A percentile compares a stretch with the other conserved stretches of the same genome.
These are phyloP conservation scores for Clavispora phyllophila DNA, from an alignment of 805 yeast species.

Conservation along the genomic window DNA sequence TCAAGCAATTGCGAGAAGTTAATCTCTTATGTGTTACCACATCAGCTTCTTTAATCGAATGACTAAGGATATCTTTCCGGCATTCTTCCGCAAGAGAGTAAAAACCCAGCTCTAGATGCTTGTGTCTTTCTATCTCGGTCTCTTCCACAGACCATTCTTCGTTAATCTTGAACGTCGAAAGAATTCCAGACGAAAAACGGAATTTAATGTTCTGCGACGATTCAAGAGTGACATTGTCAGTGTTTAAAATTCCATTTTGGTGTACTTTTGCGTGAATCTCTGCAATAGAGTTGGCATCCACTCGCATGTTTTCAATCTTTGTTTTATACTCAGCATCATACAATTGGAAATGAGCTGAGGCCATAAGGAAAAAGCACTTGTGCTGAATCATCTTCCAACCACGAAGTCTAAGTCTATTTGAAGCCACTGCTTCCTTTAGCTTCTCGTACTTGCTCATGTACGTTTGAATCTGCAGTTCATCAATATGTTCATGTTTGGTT, in stretches of 20 bases:
- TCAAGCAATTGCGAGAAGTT: conserved; percentile 14
- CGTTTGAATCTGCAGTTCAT: conserved; percentile 3
- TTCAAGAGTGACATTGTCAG: neutral
- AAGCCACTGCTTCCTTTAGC: conserved; percentile 22
- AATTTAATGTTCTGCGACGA: neutral
- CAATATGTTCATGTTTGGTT: neutral
- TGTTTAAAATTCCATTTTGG: neutral
- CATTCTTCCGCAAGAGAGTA: conserved; percentile 59
- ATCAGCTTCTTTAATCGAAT: conserved; percentile 32
- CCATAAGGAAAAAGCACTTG: conserved; percentile 72
- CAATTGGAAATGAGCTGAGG: conserved; percentile 62
- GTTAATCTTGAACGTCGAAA: neutral
- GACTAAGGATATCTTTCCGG: conserved; percentile 49
- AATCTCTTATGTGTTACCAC: conserved; percentile 22
- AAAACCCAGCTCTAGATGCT: conserved; percentile 44
- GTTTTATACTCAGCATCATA: conserved; percentile 31
- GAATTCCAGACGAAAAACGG: conserved; percentile 8
- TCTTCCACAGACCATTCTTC: neutral
- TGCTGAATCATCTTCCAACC: conserved; percentile 61
- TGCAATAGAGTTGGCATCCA: conserved; percentile 3
- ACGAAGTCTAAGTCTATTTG: conserved; percentile 32
- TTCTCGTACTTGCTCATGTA: conserved; percentile 4
- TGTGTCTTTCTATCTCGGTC: conserved; percentile 24
- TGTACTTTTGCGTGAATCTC: neutral
- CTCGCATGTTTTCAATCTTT: conserved; percentile 16